Percentiles rank a stretch among this genome's conserved stretches.
These are phyloP conservation scores for Isabelozyma gotoi DNA, from an alignment of 805 yeast genomes.

Conservation along the genomic window DNA sequence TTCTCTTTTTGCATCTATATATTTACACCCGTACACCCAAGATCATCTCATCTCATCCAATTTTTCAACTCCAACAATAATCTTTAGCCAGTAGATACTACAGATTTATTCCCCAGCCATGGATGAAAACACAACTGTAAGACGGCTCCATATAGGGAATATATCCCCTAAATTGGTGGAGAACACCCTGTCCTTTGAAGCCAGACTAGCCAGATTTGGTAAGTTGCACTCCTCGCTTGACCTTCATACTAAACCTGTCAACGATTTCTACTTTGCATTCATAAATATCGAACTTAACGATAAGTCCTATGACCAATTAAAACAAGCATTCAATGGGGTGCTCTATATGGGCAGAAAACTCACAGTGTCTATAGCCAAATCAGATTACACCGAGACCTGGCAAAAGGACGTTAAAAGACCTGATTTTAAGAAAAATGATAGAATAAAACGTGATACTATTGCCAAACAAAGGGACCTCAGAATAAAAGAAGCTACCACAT, in stretches of 20 bases:
- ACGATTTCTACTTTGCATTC: slow-evolving; percentile 62
- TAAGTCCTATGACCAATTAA: slow-evolving; percentile 48
- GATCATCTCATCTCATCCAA: slow-evolving; percentile 6
- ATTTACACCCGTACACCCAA: too few species aligned
- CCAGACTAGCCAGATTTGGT: slow-evolving; percentile 67
- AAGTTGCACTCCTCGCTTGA: slow-evolving; percentile 45
- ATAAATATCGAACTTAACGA: slow-evolving; percentile 56
- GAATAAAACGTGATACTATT: slow-evolving; percentile 29
- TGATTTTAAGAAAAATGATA: slow-evolving; percentile 25
- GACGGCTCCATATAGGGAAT: slow-evolving; percentile 64
- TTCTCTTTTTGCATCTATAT: too few species aligned
- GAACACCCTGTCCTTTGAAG: slow-evolving; percentile 44
- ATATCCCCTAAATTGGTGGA: slow-evolving; percentile 55
- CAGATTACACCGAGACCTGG: slow-evolving; percentile 48
- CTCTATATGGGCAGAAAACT: slow-evolving; percentile 73
- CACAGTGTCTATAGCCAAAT: slow-evolving; percentile 61
- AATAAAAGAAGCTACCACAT: slow-evolving; percentile 42
- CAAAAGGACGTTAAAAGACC: slow-evolving; percentile 44
- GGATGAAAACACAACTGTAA: slow-evolving; percentile 1
- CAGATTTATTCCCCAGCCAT: too few species aligned
- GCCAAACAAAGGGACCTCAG: slow-evolving; percentile 34
- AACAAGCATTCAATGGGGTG: slow-evolving; percentile 63
- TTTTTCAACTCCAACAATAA: slow-evolving; percentile 1
- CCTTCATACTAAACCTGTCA: slow-evolving; percentile 53
- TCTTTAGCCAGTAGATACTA: slow-evolving; percentile 2